Evolutionary conservation across 768 basidiomycete species (phyloP), one percentile per base, ranked within the genome.

Genomic region (Calocera viscosa): DNA sequence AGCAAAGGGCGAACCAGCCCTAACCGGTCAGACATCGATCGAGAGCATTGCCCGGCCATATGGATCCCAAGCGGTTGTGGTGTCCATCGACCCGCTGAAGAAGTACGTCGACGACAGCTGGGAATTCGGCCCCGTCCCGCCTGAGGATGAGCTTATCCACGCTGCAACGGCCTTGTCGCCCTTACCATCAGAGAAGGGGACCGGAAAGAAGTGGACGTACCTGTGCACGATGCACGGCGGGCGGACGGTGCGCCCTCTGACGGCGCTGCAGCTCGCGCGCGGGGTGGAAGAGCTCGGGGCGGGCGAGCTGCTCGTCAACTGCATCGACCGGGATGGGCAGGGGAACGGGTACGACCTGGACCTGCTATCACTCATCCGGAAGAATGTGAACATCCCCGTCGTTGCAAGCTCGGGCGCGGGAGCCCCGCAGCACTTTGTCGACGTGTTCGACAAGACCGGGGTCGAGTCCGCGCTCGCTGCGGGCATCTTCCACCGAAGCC

Each of bases 211-310:
- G 47, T 98, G 96, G 94, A 98, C 95, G 96, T 99, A 99, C 76
- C 93, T 94, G 74, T 98, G 96, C 76, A 98, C 96, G 12, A 90
- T 97, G 60, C 90, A 87, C 0, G 95, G 96, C 40, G 96, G 96
- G 16, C 86, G 96, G 33, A 89, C 93, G 74, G 70, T 80, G 26
- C 85, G 93, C 14, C 85, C 85, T 38, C 77, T 99, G 34, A 96
- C 95, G 16, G 95, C 86, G 47, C 85, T 91, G 24, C 87, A 98
- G 76, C 85, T 99, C n/a, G 91, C 90, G 19, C 80, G 84, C 67
- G 96, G 95, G 14, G 92, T 87, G n/a, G 92, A 96, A 75, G 75
- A 75, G 41, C 83, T 99, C 17, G 96, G 96, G 2, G 94, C 96
- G 0, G 96, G 96, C 2, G 96, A 99, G 77, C 86, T 98, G 69